Conservation (phyloP, 345 rosid genomes). For the Citrus unshiu region DNA sequence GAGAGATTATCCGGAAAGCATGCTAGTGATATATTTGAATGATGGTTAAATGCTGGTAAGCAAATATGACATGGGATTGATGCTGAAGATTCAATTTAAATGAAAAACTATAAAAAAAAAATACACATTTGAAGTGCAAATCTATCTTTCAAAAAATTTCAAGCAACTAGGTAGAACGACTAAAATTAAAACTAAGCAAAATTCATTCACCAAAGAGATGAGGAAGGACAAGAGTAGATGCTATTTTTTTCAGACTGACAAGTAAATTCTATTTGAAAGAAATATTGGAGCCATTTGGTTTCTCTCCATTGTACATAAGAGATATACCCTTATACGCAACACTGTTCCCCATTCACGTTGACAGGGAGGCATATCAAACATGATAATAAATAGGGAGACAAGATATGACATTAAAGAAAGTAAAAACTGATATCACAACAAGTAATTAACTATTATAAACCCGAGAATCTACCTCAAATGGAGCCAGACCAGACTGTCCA, state of each 20-base stretch:
- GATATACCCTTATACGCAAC: background rate
- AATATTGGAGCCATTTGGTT: background rate
- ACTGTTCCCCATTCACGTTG: background rate
- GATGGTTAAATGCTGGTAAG: background rate
- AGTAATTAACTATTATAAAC: background rate
- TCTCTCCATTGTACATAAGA: background rate
- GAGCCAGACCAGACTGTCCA: slow-evolving; percentile 72
- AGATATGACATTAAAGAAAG: background rate
- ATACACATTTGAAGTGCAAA: background rate
- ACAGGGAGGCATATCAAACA: background rate
- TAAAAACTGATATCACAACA: background rate
- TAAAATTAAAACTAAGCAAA: background rate
- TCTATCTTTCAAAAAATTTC: background rate
- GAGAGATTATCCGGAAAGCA: background rate
- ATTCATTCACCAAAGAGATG: background rate
- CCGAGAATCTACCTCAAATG: slow-evolving; percentile 67
- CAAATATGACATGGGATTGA: background rate
- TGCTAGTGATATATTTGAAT: background rate
- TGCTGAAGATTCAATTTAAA: background rate
- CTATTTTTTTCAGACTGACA: background rate
- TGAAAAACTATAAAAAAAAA: background rate
- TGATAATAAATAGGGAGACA: background rate
- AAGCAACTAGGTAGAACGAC: background rate
- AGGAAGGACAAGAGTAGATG: background rate
- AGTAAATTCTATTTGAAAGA: background rate